A percentile compares a stretch with the other conserved stretches of the same genome.
These are phyloP conservation scores for Daldinia loculata DNA, from an alignment of 495 filamentous ascomycete genomes.

Conservation along the genomic window DNA sequence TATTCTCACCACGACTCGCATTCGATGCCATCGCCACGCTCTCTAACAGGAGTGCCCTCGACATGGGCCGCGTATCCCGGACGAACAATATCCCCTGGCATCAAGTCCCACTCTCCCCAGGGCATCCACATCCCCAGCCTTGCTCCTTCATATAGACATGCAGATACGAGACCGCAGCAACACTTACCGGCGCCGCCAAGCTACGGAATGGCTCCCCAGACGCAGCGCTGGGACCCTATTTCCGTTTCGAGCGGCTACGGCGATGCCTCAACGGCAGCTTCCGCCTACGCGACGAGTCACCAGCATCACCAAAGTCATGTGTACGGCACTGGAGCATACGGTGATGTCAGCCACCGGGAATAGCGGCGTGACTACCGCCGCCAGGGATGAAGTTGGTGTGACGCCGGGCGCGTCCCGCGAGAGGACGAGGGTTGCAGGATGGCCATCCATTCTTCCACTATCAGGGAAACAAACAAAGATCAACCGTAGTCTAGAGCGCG, in stretches of 20 bases:
- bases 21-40: constrained; percentile 53
- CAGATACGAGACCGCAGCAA: constrained; percentile 39
- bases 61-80: constrained; percentile 51
- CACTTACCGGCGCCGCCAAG: constrained; percentile 38
- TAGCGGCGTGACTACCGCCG: constrained; percentile 31
- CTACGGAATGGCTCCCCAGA: constrained; percentile 39
- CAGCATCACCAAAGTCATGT: constrained; percentile 50
- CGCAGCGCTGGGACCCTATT: constrained; percentile 42
- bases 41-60: constrained; percentile 48
- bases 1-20: constrained; percentile 53
- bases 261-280: constrained; percentile 51
- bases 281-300: constrained; percentile 46
- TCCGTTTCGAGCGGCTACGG: constrained; percentile 48
- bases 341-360: constrained; percentile 53
- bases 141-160: constrained; percentile 35
- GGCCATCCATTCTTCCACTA: constrained; percentile 18
- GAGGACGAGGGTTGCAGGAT: constrained; percentile 22
- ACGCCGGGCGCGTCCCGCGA: constrained; percentile 9
- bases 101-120: constrained; percentile 52
- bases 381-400: constrained; percentile 12
- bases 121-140: constrained; percentile 48
- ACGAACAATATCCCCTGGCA: constrained; percentile 51
- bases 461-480: constrained; percentile 13
- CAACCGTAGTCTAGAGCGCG: constrained; percentile 12
- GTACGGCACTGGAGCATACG: constrained; percentile 53